Percentiles rank a stretch among this genome's conserved stretches.
These are phyloP conservation scores for Cudoniella acicularis DNA, from an alignment of 495 filamentous ascomycete species.

Conservation along the genomic window DNA sequence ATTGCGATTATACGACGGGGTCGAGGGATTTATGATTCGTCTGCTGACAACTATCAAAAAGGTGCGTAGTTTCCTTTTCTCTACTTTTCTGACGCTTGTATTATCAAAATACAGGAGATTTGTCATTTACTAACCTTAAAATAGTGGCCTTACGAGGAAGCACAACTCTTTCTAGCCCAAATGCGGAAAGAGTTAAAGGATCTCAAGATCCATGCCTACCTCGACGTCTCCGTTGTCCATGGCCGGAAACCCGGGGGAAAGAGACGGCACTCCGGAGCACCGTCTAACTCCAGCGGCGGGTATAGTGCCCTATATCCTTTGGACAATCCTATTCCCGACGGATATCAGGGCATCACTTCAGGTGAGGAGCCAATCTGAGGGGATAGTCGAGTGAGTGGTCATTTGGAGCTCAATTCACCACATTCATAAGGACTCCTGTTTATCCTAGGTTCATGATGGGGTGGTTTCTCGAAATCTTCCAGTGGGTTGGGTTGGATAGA, in stretches of 20 bases:
- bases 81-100: not conserved
- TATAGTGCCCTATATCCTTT: not conserved
- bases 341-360: not conserved
- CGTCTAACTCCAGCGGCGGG: not conserved
- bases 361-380: no score
- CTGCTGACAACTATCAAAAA: conserved; percentile 10
- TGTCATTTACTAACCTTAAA: not conserved
- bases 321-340: not conserved
- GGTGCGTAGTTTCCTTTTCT: conserved; percentile 3
- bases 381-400: no score
- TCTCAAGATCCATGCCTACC: conserved; percentile 16
- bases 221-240: conserved; percentile 14
- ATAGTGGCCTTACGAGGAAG: conserved; percentile 18
- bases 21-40: conserved; percentile 19
- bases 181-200: conserved; percentile 19
- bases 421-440: no score
- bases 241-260: conserved; percentile 15
- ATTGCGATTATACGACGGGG: conserved; percentile 10
- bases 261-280: not conserved
- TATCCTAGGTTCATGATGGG: no score
- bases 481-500: no score
- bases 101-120: not conserved
- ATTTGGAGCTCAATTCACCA: no score
- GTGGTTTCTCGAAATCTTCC: no score
- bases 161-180: conserved; percentile 16